Base-by-base conservation (phyloP, 2,329 filamentous ascomycete genomes). In the Scedosporium minutisporum region DNA sequence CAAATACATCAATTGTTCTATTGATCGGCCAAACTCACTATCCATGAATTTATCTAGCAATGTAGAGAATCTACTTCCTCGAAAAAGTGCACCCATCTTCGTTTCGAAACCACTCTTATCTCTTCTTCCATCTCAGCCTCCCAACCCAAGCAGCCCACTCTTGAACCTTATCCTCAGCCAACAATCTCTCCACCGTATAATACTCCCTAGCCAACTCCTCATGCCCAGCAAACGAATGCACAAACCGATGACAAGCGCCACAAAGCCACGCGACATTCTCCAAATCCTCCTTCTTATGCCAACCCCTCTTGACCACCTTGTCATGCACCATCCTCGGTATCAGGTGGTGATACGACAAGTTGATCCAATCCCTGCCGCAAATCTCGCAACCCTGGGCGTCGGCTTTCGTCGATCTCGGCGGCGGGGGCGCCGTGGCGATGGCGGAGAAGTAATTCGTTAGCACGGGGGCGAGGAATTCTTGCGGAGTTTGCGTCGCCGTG, bases 401-500 rank as follows among this genome's bases (percentile, higher is more conserved):
- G 46, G 71, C 71, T 1, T 1, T 80, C 79, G 14, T 75, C 69
- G 44, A 85, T 71, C 5, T 72, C 69, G 21, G 76, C 74, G 12
- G 81, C 79, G 21, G 85, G 73, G 44, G 77, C 71, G 68, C 85
- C 85, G 73, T 85, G 82, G 71, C 85, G 27, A 38, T 23, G 23
- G 46, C 46, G 14, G 44, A 21, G 25, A 61, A 76, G 74, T 91
- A 95, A 1, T 82, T 75, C 1, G 80, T 80, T 1, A 95, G 71
- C 0, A 89, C 75, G 0, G 87, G 85, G 0, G 81, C 76, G 14
- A 93, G 77, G 69, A 95, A 86, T 42, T 78, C 75, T 57, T 80
- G 70, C 72, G 64, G 78, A 70, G 63, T 76, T 42, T 62, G 76
- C 67, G 69, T 78, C 69, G 59, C 10, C 6, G 59, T 9, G 33